phyloP scores from a whole-genome alignment of 2,329 filamentous ascomycete species.

The Ophiostoma piceae region DNA sequence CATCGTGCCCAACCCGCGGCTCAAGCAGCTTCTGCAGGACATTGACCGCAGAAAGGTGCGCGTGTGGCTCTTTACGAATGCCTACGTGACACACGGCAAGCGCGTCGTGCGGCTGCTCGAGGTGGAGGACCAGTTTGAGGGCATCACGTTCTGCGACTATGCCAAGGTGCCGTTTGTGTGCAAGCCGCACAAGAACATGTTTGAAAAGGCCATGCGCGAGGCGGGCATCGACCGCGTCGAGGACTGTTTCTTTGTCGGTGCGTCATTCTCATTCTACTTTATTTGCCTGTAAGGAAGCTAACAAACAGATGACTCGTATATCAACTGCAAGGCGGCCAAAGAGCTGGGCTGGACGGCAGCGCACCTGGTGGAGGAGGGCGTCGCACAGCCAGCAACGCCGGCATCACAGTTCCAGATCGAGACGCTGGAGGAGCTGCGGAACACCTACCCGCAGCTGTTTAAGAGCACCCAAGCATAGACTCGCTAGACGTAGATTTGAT shows the following conservation, averaged over 20 bases:
- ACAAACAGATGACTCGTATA: constrained; percentile 66
- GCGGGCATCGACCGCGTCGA: constrained; percentile 63
- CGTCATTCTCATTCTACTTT: too few species aligned
- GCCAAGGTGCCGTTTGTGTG: constrained; percentile 66
- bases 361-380: constrained; percentile 76
- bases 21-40: constrained; percentile 71
- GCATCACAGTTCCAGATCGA: constrained; percentile 71
- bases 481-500: background rate
- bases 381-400: constrained; percentile 56
- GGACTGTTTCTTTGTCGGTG: constrained; percentile 77
- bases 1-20: constrained; percentile 69
- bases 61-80: constrained; percentile 93
- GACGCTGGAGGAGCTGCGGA: constrained; percentile 68
- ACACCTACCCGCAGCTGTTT: constrained; percentile 80
- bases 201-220: constrained; percentile 79
- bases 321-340: constrained; percentile 73
- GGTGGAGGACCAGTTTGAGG: constrained; percentile 86
- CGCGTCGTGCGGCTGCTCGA: constrained; percentile 75
- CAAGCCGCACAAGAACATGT: constrained; percentile 82
- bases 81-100: constrained; percentile 81
- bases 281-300: too few species aligned
- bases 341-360: constrained; percentile 79
- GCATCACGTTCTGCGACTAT: constrained; percentile 94
- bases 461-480: constrained; percentile 40
- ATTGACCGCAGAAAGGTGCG: constrained; percentile 80